Conservation (phyloP, 306 rosid genomes). For the Nissolia schottii region DNA sequence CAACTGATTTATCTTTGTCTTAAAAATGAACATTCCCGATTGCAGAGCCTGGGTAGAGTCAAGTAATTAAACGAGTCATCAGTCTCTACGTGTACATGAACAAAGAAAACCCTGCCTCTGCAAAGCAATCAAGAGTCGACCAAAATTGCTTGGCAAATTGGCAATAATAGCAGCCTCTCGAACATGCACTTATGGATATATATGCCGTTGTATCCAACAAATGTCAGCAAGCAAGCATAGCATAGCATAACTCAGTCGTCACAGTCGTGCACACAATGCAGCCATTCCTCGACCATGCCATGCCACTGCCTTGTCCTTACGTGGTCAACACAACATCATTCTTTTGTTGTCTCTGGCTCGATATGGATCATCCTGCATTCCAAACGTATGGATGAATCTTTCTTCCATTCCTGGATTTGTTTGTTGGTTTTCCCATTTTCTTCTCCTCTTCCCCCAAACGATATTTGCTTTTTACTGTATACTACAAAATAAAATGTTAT, state of each 20-base stretch:
- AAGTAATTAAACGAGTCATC: not conserved
- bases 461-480: too few species aligned
- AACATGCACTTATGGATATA: not conserved
- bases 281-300: not conserved
- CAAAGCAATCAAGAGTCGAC: not conserved
- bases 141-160: not conserved
- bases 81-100: not conserved
- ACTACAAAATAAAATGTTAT: too few species aligned
- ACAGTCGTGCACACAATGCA: not conserved
- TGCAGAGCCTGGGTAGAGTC: not conserved
- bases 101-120: not conserved
- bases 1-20: too few species aligned
- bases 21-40: too few species aligned
- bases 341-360: too few species aligned
- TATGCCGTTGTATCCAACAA: not conserved
- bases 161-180: not conserved
- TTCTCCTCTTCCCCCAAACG: not conserved
- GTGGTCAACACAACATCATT: too few species aligned
- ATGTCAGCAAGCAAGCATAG: not conserved
- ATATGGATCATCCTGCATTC: not conserved
- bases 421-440: not conserved
- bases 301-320: not conserved
- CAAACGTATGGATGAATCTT: not conserved
- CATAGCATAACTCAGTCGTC: not conserved
- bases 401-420: not conserved